Evolutionary conservation across 2,329 filamentous ascomycete genomes (phyloP).

Genomic region (Aspergillus texensis): DNA sequence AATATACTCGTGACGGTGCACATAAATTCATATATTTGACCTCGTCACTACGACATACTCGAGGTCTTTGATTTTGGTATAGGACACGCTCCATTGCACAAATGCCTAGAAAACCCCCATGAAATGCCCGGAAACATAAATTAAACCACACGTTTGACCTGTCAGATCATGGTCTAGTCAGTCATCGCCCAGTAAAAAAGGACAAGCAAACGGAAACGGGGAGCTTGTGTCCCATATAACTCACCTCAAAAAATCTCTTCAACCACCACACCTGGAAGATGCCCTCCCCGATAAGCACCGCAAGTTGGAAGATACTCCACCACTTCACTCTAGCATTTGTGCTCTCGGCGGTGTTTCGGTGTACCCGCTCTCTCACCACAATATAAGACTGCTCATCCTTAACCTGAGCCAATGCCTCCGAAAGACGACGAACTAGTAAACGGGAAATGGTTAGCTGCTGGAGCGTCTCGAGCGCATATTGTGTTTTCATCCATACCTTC

Average conservation of each 20-base stretch:
- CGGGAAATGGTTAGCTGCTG: conserved; percentile 6
- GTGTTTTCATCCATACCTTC: conserved; percentile 65
- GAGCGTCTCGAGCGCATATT: not conserved
- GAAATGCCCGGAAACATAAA: conserved; percentile 19
- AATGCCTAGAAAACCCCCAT: conserved; percentile 6
- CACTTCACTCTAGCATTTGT: conserved; percentile 97
- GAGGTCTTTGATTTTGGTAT: not conserved
- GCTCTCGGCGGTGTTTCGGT: conserved; percentile 98
- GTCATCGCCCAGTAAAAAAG: not conserved
- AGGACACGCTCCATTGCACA: conserved; percentile 2
- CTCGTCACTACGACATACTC: not conserved
- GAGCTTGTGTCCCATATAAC: conserved; percentile 19
- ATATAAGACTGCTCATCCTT: conserved; percentile 99
- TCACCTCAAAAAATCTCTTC: conserved; percentile 92
- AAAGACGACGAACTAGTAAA: conserved; percentile 72
- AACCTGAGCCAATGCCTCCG: conserved; percentile 84
- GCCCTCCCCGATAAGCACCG: conserved; percentile 84
- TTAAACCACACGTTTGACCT: conserved; percentile 54
- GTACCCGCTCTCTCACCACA: conserved; percentile 88
- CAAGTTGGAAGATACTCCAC: conserved; percentile 98
- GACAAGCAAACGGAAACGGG: not conserved
- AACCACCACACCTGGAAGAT: conserved; percentile 99
- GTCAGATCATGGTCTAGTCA: conserved; percentile 6
- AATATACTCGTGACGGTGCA: conserved; percentile 6
- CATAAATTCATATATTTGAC: conserved; percentile 13